A percentile compares a stretch with the other conserved stretches of the same genome.
Conservation (phyloP, 164 flowering plant genomes). For the Platanus orientalis region DNA sequence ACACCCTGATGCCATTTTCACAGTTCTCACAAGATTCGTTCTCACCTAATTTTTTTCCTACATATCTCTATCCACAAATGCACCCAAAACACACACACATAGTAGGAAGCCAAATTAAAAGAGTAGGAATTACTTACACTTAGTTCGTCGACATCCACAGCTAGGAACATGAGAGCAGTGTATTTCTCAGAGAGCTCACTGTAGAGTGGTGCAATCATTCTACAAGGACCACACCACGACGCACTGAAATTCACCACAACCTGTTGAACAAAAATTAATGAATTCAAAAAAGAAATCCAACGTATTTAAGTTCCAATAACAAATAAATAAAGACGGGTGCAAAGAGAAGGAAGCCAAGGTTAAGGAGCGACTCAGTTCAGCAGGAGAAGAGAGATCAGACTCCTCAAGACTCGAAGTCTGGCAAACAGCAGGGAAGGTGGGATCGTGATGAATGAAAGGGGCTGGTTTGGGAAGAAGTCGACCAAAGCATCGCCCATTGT, state of each 20-base stretch:
- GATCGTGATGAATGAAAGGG: too few relatives aligned
- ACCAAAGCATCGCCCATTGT: too few relatives aligned
- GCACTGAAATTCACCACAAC: slow-evolving; percentile 93
- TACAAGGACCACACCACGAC: slow-evolving; percentile 97
- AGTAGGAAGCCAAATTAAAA: background rate
- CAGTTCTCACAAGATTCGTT: too few relatives aligned
- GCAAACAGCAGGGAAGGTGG: too few relatives aligned
- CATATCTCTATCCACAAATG: too few relatives aligned
- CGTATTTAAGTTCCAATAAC: background rate
- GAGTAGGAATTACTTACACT: slow-evolving; percentile 45
- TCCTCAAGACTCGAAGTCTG: too few relatives aligned
- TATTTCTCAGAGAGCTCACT: slow-evolving; percentile 69
- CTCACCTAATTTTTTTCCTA: too few relatives aligned
- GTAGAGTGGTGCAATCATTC: slow-evolving; percentile 65
- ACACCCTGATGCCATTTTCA: too few relatives aligned
- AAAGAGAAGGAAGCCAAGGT: too few relatives aligned
- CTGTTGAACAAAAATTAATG: slow-evolving; percentile 35
- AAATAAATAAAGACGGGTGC: background rate
- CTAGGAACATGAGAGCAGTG: slow-evolving; percentile 58
- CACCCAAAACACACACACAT: background rate
- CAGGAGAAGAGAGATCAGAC: too few relatives aligned
- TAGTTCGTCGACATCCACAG: slow-evolving; percentile 90
- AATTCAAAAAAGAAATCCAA: background rate
- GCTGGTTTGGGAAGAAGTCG: too few relatives aligned
- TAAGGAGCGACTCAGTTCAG: too few relatives aligned